Evolutionary conservation across 371 early-diverging fungal species (phyloP), one percentile per base, ranked within the genome.

Genomic region (Nematocida displodere): DNA sequence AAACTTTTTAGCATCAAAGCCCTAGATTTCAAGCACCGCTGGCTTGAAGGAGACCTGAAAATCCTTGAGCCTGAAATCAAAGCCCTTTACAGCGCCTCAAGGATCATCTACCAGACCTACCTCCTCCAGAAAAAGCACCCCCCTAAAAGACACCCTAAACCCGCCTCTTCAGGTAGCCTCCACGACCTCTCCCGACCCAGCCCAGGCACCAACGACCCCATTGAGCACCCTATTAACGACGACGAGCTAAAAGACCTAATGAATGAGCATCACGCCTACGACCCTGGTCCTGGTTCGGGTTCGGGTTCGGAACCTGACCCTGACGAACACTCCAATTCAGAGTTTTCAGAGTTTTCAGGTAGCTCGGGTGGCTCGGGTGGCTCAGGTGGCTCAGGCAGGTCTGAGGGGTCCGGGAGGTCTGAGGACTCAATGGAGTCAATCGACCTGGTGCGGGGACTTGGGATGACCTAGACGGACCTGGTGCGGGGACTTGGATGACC

Each of bases 41-140:
- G 58, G 2, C 15, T 71, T 20, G 75, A 71, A 29, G 75, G 75
- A 40, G 33, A 62, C 40, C 44, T 71, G 28, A 50, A 50, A 62
- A 26, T 11, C 7, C 48, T 71, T n/a, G 39, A 71, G 24, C 13
- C 15, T n/a, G 61, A 71, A 26, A 39, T 71, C 26, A 20, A 47
- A 17, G 29, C 50, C 0, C 8, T 71, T 8, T 62, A 71, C 50
- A 11, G 44, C 0, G 48, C 75, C 17, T 50, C 75, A 5, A 59
- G 49, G 17, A 48, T 29, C 11, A 71, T 71, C 17, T 71, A 71
- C 48, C 49, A 31, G 40, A 67, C 58, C 37, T 33, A 48, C 34
- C 29, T 20, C 40, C 17, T 17, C 46, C 17, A 22, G 17, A n/a
- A n/a, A n/a, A n/a, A n/a, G n/a, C n/a, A n/a, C n/a, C n/a, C n/a